These are phyloP conservation scores for Apiosordaria backusii DNA, from an alignment of 495 filamentous ascomycete species.

Conservation along the genomic window DNA sequence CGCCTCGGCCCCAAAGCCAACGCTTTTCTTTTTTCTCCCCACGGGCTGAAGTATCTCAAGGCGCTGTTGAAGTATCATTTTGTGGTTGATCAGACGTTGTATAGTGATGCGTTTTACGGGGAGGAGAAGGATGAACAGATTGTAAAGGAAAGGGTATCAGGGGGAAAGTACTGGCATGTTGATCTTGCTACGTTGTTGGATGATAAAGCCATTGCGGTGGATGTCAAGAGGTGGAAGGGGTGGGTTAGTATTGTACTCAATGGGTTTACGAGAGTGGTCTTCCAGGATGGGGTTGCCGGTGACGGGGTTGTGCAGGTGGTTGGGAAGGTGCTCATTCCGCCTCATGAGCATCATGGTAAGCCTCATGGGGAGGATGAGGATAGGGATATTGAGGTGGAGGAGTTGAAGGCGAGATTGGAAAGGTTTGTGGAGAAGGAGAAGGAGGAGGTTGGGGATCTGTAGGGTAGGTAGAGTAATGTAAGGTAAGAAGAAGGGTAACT, in stretches of 20 bases:
- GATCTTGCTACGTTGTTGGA: constrained; percentile 65
- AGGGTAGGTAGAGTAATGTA: neutral
- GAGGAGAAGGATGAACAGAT: constrained; percentile 13
- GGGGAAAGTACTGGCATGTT: constrained; percentile 45
- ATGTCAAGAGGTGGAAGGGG: constrained; percentile 60
- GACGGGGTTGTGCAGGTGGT: constrained; percentile 80
- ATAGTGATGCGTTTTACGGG: constrained; percentile 73
- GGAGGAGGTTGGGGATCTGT: constrained; percentile 17
- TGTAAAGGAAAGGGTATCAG: constrained; percentile 12
- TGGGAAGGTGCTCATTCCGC: constrained; percentile 68
- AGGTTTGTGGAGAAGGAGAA: constrained; percentile 21
- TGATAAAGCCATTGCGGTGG: constrained; percentile 57
- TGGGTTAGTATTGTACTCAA: constrained; percentile 68
- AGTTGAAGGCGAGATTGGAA: constrained; percentile 29
- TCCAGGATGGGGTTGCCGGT: constrained; percentile 62
- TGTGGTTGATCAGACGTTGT: constrained; percentile 69
- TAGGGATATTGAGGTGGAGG: constrained; percentile 24
- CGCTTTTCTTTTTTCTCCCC: constrained; percentile 72
- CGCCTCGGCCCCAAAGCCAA: constrained; percentile 66
- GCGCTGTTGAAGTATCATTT: constrained; percentile 76
- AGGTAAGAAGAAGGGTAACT: neutral
- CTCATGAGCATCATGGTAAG: constrained; percentile 43
- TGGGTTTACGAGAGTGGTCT: constrained; percentile 54
- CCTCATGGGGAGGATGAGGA: constrained; percentile 23
- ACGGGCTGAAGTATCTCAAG: constrained; percentile 65